phyloP scores from a whole-genome alignment of 176 grass and related monocot genomes.

The Echinochloa phyllopogon region DNA sequence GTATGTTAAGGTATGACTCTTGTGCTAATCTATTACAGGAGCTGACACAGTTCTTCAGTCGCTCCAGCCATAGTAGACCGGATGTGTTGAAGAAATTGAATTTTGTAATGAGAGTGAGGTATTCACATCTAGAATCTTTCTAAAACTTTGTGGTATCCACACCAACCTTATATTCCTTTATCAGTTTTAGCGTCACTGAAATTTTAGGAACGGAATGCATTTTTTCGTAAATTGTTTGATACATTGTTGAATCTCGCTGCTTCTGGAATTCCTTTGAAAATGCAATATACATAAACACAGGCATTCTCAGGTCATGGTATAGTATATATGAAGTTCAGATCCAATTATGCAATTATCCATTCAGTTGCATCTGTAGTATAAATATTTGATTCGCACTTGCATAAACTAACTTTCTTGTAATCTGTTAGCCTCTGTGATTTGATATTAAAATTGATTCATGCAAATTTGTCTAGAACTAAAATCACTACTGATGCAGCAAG shows the following conservation, averaged over 20 bases:
- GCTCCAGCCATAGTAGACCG: constrained; percentile 44
- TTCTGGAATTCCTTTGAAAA: constrained; percentile 26
- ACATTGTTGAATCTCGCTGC: not conserved
- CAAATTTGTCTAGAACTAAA: not conserved
- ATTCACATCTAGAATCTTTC: constrained; percentile 22
- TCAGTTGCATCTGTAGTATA: constrained; percentile 19
- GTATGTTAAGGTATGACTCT: constrained; percentile 30
- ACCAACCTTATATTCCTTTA: constrained; percentile 18
- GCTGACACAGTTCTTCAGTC: constrained; percentile 48
- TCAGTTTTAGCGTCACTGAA: constrained; percentile 27
- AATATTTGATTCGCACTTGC: not conserved
- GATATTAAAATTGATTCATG: not conserved
- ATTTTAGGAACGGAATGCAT: constrained; percentile 10
- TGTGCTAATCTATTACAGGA: constrained; percentile 47
- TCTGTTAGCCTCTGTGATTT: not conserved
- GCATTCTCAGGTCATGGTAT: constrained; percentile 6
- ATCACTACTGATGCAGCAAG: not conserved
- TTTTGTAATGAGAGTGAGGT: constrained; percentile 81
- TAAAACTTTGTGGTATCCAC: constrained; percentile 5
- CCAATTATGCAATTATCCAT: not conserved
- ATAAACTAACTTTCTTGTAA: not conserved
- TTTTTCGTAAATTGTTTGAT: constrained; percentile 27
- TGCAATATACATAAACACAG: not conserved
- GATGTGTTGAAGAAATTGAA: constrained; percentile 65
- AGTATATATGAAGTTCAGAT: not conserved